Percentiles rank a stretch among this genome's conserved stretches.
phyloP scores from a whole-genome alignment of 2,329 filamentous ascomycete genomes.

The Pochonia chlamydosporia region DNA sequence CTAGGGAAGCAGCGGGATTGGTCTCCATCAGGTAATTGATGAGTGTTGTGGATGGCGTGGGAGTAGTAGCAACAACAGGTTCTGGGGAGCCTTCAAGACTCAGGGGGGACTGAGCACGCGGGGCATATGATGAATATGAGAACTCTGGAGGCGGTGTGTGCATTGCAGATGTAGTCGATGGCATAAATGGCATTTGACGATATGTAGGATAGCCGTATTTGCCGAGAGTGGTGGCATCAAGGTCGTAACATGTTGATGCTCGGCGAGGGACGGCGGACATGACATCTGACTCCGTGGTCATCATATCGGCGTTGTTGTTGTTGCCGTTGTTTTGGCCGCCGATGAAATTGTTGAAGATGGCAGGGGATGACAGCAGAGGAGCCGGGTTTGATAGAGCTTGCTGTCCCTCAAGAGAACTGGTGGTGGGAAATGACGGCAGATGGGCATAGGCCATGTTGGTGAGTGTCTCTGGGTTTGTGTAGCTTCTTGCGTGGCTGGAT shows the following conservation, averaged over 20 bases:
- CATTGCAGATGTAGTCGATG: slow-evolving; percentile 14
- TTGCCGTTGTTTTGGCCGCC: slow-evolving; percentile 1
- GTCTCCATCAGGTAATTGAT: slow-evolving; percentile 70
- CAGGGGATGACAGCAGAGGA: slow-evolving; percentile 62
- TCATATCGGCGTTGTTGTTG: not conserved
- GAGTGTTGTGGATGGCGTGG: slow-evolving; percentile 57
- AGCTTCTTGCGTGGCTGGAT: slow-evolving; percentile 50
- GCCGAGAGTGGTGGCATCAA: slow-evolving; percentile 60
- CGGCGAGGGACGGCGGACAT: slow-evolving; percentile 36
- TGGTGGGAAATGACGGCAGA: slow-evolving; percentile 30
- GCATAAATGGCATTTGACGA: slow-evolving; percentile 57
- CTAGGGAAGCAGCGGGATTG: slow-evolving; percentile 77
- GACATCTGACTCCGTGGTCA: slow-evolving; percentile 9
- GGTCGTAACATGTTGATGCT: slow-evolving; percentile 55
- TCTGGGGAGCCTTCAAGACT: slow-evolving; percentile 36
- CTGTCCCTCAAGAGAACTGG: slow-evolving; percentile 12
- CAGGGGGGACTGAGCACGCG: slow-evolving; percentile 41
- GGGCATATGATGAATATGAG: slow-evolving; percentile 39
- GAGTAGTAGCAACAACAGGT: slow-evolving; percentile 29
- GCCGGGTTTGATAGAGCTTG: slow-evolving; percentile 21
- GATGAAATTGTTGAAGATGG: slow-evolving; percentile 43
- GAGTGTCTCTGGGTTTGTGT: slow-evolving; percentile 55
- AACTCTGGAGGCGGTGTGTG: slow-evolving; percentile 26
- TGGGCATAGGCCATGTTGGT: slow-evolving; percentile 30
- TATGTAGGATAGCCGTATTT: slow-evolving; percentile 83